Conservation (phyloP, 2,329 filamentous ascomycete species). For the Xylaria polymorpha region DNA sequence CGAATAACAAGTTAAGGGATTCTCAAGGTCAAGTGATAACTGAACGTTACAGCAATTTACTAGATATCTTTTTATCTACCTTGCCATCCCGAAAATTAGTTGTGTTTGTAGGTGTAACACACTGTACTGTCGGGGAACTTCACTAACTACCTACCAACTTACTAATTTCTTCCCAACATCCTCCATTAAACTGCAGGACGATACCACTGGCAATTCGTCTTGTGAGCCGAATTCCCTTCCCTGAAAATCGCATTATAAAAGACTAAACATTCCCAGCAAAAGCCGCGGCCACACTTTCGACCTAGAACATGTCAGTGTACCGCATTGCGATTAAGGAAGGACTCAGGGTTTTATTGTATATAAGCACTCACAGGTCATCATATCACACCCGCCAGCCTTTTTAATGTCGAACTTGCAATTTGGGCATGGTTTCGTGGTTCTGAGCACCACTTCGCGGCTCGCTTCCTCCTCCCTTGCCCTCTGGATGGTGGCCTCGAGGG, state of each 20-base stretch:
- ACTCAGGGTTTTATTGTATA: not conserved
- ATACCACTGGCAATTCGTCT: not conserved
- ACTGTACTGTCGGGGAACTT: not conserved
- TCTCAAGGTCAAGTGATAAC: too few relatives aligned
- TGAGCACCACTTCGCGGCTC: slow-evolving; percentile 1
- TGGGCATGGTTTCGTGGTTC: slow-evolving; percentile 5
- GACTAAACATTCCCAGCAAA: slow-evolving; percentile 1
- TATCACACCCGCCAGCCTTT: slow-evolving; percentile 12
- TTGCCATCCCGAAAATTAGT: not conserved
- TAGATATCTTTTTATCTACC: not conserved
- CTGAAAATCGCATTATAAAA: not conserved
- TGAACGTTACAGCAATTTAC: too few relatives aligned
- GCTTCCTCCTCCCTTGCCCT: slow-evolving; percentile 12
- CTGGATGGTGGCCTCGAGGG: not conserved
- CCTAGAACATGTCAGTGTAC: slow-evolving; percentile 11
- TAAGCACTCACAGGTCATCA: slow-evolving; percentile 14
- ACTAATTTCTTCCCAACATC: not conserved
- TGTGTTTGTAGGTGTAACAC: not conserved
- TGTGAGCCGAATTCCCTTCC: not conserved
- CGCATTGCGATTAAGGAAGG: not conserved
- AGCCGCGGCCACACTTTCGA: not conserved
- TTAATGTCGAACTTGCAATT: slow-evolving; percentile 11
- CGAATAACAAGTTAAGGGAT: too few relatives aligned
- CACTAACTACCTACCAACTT: not conserved
- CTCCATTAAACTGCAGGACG: not conserved